A percentile compares a stretch with the other conserved stretches of the same genome.
These are phyloP conservation scores for Aspergillus indologenus DNA, from an alignment of 495 filamentous ascomycete genomes.

Conservation along the genomic window DNA sequence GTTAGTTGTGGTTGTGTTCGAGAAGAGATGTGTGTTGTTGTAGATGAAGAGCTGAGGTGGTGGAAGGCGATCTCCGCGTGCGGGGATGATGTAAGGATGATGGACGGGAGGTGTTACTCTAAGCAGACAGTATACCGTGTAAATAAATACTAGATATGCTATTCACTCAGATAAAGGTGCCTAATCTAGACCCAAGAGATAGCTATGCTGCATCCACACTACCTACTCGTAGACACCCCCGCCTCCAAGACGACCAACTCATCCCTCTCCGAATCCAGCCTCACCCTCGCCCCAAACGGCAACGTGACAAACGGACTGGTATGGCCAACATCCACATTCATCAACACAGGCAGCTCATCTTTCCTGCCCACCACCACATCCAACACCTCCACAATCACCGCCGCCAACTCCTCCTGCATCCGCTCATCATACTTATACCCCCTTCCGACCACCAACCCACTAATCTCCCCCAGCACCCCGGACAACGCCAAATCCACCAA, in stretches of 20 bases:
- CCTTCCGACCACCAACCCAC: background rate
- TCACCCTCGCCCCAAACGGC: background rate
- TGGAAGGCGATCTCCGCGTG: background rate
- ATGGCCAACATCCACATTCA: constrained; percentile 5
- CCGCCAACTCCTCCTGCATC: constrained; percentile 1
- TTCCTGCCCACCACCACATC: background rate
- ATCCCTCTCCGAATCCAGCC: constrained; percentile 1
- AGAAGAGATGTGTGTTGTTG: background rate
- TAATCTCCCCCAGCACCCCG: background rate
- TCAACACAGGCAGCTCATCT: background rate
- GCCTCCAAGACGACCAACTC: constrained; percentile 1
- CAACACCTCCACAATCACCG: background rate
- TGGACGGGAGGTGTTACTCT: background rate
- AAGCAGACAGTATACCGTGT: too few species aligned
- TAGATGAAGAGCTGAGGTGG: too few species aligned
- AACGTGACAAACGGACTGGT: constrained; percentile 1
- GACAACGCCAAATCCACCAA: constrained; percentile 2
- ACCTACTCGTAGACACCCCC: too few species aligned
- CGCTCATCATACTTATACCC: background rate
- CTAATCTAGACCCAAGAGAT: too few species aligned
- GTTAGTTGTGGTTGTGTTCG: background rate
- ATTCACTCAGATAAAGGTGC: too few species aligned
- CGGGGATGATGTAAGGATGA: background rate
- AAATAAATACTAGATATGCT: too few species aligned
- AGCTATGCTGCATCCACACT: too few species aligned